Evolutionary conservation across 805 yeast genomes (phyloP), one percentile per base, ranked within the genome.

Genomic region (Yamadazyma olivae): DNA sequence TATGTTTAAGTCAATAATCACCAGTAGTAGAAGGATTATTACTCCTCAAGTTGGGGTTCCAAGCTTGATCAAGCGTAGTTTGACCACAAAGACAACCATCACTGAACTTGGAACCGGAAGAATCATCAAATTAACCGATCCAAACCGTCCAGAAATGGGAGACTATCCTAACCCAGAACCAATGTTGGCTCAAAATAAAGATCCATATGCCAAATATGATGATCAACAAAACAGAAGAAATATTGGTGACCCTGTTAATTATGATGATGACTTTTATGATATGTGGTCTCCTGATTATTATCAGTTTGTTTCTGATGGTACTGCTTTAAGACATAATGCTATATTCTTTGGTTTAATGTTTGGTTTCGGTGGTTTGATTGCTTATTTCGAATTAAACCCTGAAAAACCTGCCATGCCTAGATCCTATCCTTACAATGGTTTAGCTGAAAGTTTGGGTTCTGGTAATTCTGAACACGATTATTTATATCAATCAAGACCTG

Each of bases 211-310:
- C 42, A 79, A 76, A 53, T 86, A 81, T 61, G 93, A 85, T 56
- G 91, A 85, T 57, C 84, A 68, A 49, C 95, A 85, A 61, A 76
- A 81, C 58, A 76, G 91, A 66, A 79, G 95, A 63, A 85, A 86
- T 67, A 69, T 75, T 46, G 74, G 77, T 45, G 89, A 86, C 44
- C 85, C 88, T 19, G 58, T 85, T 45, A 80, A 79, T 56, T 77
- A 79, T 37, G 77, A 80, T 50, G 83, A 81, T 47, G 95, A 86
- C 53, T 64, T 76, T 58, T 70, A 80, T 53, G 90, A 86, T 58
- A 73, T 84, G 71, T 86, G 95, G 95, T 76, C 95, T 6, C 93
- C 95, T 9, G 95, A 86, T 53, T 74, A 79, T 53, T 77, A 70
- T 56, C 78, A 79, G 48, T 57, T 67, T 25, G 83, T 79, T 22